phyloP scores from a whole-genome alignment of 257 asterid species.

The Solanum etuberosum region DNA sequence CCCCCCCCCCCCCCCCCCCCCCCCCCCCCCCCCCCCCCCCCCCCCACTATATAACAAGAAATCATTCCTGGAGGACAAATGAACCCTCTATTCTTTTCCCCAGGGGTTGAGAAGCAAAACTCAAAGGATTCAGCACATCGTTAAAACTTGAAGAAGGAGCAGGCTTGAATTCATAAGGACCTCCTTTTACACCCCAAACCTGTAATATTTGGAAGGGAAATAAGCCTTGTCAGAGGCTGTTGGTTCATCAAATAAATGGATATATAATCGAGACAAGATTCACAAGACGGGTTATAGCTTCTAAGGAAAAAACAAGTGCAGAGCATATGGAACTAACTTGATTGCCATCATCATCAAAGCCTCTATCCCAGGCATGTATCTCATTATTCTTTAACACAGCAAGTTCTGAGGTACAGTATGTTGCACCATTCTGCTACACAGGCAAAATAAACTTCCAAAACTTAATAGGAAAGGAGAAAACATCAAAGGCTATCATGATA shows the following conservation, averaged over 20 bases:
- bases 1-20: too few species aligned
- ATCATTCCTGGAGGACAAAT: slow-evolving; percentile 61
- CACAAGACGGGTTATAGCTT: background rate
- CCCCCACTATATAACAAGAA: slow-evolving; percentile 2
- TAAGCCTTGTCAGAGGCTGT: background rate
- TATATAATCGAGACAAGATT: background rate
- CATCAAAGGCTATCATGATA: background rate
- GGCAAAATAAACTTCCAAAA: background rate
- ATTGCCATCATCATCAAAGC: slow-evolving; percentile 74
- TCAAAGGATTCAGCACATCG: slow-evolving; percentile 45
- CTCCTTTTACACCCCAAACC: slow-evolving; percentile 94
- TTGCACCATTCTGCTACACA: slow-evolving; percentile 27
- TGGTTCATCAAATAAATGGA: background rate
- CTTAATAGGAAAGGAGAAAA: background rate
- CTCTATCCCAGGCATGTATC: slow-evolving; percentile 89
- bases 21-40: too few species aligned
- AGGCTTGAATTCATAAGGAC: slow-evolving; percentile 84
- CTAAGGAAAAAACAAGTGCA: background rate
- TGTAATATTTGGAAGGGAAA: slow-evolving; percentile 9
- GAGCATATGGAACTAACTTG: slow-evolving; percentile 38
- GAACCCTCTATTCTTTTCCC: slow-evolving; percentile 52
- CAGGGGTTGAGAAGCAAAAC: slow-evolving; percentile 34
- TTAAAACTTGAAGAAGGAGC: slow-evolving; percentile 68
- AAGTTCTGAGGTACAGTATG: slow-evolving; percentile 33
- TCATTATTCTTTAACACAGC: slow-evolving; percentile 73